Evolutionary conservation across 2,329 filamentous ascomycete species (phyloP), one percentile per base, ranked within the genome.

Genomic region (Trichoderma lentiforme): DNA sequence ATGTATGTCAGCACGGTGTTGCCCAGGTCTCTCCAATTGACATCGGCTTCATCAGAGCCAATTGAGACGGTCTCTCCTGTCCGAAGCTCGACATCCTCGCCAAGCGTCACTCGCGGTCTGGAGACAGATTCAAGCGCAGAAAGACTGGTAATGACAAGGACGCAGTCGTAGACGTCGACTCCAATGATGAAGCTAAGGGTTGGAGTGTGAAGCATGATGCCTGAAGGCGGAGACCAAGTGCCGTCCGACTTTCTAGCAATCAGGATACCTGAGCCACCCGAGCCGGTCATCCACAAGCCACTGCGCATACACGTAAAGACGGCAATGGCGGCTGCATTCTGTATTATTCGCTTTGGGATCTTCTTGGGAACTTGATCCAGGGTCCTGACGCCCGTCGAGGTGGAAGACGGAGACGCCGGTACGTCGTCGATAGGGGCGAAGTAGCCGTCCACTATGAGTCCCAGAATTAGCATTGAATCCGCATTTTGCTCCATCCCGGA

Each of bases 251-350:
- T 92, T 75, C 93, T 89, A 21, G 91, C 95, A 72, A 98, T 90
- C 51, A 98, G 86, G 51, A 98, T 88, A 65, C 95, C 95, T 71
- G 93, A 95, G 51, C 95, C 95, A 32, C 95, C 95, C 18, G 94
- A 95, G 60, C 95, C 95, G 60, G 93, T 95, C 76, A 97, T 87
- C 93, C 95, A 97, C 36, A 98, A 84, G 14, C 95, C 95, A 15
- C 93, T 95, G 73, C 95, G 91, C 94, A 98, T 97, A 34, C 94
- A 97, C 1, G 95, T 97, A 83, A 98, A 98, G 76, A 98, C 93
- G 70, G 94, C 95, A 72, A 98, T 87, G 12, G 94, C 95, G 76
- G 95, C 94, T 32, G 95, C 94, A 82, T 96, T 93, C 78, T 93
- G 90, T 76, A 98, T 93, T 71, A 98, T 93, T 78, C 91, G 88